Base-by-base conservation (phyloP, 1,284 basidiomycete species). In the Polyporus tsugae region DNA sequence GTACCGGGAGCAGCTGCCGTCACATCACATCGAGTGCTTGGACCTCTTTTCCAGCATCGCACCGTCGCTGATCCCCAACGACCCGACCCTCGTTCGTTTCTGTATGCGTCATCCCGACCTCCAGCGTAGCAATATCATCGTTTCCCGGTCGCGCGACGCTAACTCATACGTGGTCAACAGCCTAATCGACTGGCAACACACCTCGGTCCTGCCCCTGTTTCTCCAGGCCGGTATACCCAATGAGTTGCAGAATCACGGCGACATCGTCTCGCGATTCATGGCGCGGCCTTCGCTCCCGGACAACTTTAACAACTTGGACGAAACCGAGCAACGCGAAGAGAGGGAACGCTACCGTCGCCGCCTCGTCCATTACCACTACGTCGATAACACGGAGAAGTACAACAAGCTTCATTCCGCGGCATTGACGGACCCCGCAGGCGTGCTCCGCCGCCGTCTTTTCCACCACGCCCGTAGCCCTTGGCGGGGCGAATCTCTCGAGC, bases 1-100 rank as follows among this genome's bases (percentile, higher is more conserved):
- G 75, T 86, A 82, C 81, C 29, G 86, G 80, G 67, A 83, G 77
- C 86, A 88, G 82, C 77, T 78, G 65, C 86, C 85, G 33, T 82
- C 76, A 73, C 75, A 80, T 73, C 84, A 85, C 77, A 74, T 78
- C 71, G 63, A 80, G 72, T 80, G 80, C 63, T 66, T 81, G 25
- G 49, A 78, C 0, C 80, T 75, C 68, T 82, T 82, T 68, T 79
- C 80, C 67, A 75, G 68, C 76, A 76, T 84, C 69, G 78, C 80
- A 25, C 71, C 83, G 25, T 80, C 77, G 64, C 81, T 84, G 75
- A 64, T 82, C 39, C 78, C 82, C 57, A 75, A 64, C 62, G 67
- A 83, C 72, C 69, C 71, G 35, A 59, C 76, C 70, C 76, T 82
- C 71, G 0, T 62, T 63, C 62, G 35, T 64, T 80, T 81, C 75